Conservation (phyloP, 805 yeast species). For the Candida oleophila region DNA sequence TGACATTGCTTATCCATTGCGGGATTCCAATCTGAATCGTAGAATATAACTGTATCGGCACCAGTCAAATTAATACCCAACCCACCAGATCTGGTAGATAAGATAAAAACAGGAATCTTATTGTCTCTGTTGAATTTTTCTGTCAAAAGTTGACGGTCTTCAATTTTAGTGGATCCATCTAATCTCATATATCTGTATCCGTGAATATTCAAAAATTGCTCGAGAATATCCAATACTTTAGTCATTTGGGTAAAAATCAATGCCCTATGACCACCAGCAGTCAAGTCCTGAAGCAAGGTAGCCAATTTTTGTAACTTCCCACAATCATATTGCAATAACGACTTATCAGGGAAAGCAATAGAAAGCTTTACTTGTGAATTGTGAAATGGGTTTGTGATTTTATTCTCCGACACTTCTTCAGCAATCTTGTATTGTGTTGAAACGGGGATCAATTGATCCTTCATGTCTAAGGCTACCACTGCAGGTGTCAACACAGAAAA, state of each 20-base stretch:
- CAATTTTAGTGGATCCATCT: constrained; percentile 97
- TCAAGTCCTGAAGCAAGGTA: constrained; percentile 66
- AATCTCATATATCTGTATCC: constrained; percentile 93
- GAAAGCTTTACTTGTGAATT: constrained; percentile 82
- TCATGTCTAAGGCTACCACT: constrained; percentile 74
- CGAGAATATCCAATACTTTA: constrained; percentile 87
- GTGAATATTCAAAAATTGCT: constrained; percentile 88
- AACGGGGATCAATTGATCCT: constrained; percentile 47
- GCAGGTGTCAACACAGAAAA: constrained; percentile 88
- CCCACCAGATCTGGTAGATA: constrained; percentile 97
- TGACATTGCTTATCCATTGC: constrained; percentile 99
- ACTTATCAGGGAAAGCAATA: constrained; percentile 95
- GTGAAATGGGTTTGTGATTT: constrained; percentile 64
- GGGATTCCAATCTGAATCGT: constrained; percentile 99
- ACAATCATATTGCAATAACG: constrained; percentile 89
- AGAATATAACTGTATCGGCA: constrained; percentile 97
- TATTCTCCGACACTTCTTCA: constrained; percentile 26
- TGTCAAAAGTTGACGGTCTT: constrained; percentile 91
- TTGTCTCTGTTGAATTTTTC: constrained; percentile 89
- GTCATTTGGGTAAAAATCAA: constrained; percentile 98
- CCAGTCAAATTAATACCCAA: constrained; percentile 96
- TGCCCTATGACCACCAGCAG: constrained; percentile 88
- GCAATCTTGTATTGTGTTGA: constrained; percentile 31
- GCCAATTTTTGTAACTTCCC: constrained; percentile 93
- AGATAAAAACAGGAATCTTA: constrained; percentile 82